A percentile compares a stretch with the other conserved stretches of the same genome.
phyloP scores from a whole-genome alignment of 2,329 filamentous ascomycete species.

The Pseudogymnoascus sp. region DNA sequence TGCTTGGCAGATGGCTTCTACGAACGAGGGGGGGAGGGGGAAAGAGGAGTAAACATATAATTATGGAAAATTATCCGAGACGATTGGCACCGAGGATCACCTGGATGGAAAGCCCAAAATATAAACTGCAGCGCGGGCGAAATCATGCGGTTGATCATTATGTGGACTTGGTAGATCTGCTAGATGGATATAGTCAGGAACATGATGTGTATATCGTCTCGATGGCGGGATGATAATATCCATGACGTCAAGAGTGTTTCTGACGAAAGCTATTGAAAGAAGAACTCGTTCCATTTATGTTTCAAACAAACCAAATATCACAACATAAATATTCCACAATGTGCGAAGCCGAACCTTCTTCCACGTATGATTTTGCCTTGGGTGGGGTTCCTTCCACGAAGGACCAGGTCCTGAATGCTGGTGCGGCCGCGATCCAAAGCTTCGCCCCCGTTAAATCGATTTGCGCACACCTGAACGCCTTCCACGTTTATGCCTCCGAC shows the following conservation, averaged over 20 bases:
- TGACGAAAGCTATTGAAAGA: neutral
- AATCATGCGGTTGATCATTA: neutral
- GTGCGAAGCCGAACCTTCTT: neutral
- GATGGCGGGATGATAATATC: neutral
- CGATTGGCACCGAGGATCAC: neutral
- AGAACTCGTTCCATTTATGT: neutral
- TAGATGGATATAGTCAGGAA: neutral
- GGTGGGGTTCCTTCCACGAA: conserved; percentile 37
- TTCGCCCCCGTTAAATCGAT: conserved; percentile 67
- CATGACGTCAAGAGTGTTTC: neutral
- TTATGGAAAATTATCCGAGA: neutral
- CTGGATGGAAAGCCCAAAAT: neutral
- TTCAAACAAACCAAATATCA: neutral
- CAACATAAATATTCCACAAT: neutral
- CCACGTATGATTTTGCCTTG: neutral
- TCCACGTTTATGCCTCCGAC: conserved; percentile 71
- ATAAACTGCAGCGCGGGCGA: neutral
- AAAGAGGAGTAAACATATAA: neutral
- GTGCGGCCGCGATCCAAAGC: conserved; percentile 52
- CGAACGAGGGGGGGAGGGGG: neutral
- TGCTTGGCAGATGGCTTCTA: neutral
- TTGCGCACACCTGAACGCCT: conserved; percentile 80
- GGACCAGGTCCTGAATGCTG: conserved; percentile 54
- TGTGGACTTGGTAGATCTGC: neutral
- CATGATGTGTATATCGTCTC: neutral